Evolutionary conservation across 108 stramenopile species (phyloP).

Genomic region (Cyclotella sp.): DNA sequence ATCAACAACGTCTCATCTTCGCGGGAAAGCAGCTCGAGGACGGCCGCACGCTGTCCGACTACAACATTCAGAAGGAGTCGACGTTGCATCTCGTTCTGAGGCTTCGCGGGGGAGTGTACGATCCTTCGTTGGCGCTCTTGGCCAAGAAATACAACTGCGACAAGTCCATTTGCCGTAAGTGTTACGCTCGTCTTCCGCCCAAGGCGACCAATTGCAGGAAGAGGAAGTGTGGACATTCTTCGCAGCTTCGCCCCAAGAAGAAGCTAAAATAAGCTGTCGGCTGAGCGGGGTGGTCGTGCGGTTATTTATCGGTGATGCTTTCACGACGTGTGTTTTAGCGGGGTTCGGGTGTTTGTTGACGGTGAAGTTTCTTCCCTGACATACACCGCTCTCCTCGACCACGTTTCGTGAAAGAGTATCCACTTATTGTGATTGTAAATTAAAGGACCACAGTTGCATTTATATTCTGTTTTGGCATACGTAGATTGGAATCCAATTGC

Average conservation of each 20-base stretch:
- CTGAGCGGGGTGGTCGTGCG: background rate
- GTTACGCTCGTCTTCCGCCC: slow-evolving; percentile 99
- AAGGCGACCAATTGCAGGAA: slow-evolving; percentile 99
- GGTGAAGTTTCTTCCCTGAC: background rate
- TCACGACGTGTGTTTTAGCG: too few species aligned
- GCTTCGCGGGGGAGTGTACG: slow-evolving; percentile 95
- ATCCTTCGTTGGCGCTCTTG: slow-evolving; percentile 97
- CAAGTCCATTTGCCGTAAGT: slow-evolving; percentile 98
- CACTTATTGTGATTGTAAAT: slow-evolving; percentile 5
- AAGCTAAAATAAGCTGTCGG: slow-evolving; percentile 95
- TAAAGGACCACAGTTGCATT: background rate
- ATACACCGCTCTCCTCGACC: background rate
- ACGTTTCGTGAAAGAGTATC: background rate
- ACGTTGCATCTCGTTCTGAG: slow-evolving; percentile 95
- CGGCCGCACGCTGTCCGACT: slow-evolving; percentile 97
- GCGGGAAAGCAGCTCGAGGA: slow-evolving; percentile 99
- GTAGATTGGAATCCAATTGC: too few species aligned
- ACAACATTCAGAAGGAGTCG: slow-evolving; percentile 99
- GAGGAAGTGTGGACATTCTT: slow-evolving; percentile 99
- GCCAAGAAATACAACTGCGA: slow-evolving; percentile 99
- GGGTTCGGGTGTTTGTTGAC: background rate
- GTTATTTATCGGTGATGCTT: background rate
- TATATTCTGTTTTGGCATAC: too few species aligned
- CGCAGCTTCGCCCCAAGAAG: slow-evolving; percentile 99
- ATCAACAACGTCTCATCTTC: slow-evolving; percentile 98